These are phyloP conservation scores for Hygrophorus russula DNA, from an alignment of 768 basidiomycete species.

Conservation along the genomic window DNA sequence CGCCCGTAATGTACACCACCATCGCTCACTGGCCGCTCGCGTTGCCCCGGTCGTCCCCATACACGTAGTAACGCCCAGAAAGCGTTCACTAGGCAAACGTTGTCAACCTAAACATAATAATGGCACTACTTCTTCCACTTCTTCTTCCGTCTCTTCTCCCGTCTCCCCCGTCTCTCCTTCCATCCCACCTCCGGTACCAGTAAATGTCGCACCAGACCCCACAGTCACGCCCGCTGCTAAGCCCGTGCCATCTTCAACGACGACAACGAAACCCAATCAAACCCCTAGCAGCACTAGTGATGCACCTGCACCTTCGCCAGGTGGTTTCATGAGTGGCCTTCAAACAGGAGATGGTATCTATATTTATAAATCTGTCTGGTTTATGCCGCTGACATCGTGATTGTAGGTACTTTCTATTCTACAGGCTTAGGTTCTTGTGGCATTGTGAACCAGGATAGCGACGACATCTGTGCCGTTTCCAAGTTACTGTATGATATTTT, in stretches of 20 bases:
- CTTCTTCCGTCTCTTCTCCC: slow-evolving; percentile 11
- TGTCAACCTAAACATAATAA: slow-evolving; percentile 26
- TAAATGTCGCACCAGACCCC: slow-evolving; percentile 8
- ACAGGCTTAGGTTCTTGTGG: slow-evolving; percentile 61
- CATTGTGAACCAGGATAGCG: slow-evolving; percentile 35
- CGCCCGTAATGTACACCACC: slow-evolving; percentile 26
- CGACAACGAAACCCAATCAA: slow-evolving; percentile 1
- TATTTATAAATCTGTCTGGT: background rate
- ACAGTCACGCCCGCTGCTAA: slow-evolving; percentile 6
- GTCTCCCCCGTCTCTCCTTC: slow-evolving; percentile 10
- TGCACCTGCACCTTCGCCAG: slow-evolving; percentile 4
- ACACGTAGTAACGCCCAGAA: slow-evolving; percentile 16
- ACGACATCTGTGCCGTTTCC: slow-evolving; percentile 52
- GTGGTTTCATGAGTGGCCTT: slow-evolving; percentile 32
- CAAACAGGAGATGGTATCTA: slow-evolving; percentile 36
- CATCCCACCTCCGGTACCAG: slow-evolving; percentile 7
- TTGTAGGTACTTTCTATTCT: slow-evolving; percentile 40
- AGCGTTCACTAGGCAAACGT: slow-evolving; percentile 21
- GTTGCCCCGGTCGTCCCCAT: slow-evolving; percentile 18
- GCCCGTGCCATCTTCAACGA: background rate
- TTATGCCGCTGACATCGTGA: background rate
- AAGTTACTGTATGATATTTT: slow-evolving; percentile 41
- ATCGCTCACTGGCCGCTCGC: slow-evolving; percentile 32
- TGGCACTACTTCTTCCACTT: slow-evolving; percentile 14
- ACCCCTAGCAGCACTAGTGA: background rate